Base-by-base conservation (phyloP, 176 grass and related monocot species). In the Sorghum bicolor region DNA sequence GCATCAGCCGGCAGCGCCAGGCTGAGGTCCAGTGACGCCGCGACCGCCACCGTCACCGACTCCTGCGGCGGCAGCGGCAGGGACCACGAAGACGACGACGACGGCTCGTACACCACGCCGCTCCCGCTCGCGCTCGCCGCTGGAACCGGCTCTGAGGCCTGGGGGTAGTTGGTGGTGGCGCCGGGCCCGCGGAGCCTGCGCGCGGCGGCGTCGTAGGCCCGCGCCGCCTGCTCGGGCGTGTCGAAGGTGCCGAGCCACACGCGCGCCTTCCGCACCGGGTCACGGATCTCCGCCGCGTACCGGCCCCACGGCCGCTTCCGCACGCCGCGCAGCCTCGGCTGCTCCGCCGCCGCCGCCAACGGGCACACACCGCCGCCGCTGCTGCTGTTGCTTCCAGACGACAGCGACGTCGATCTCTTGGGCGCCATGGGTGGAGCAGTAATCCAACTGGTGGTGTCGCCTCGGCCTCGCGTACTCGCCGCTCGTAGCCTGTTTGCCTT, bases 241-340 rank as follows among this genome's bases (percentile, higher is more conserved):
- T 95, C 91, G 80, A 93, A 98, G 58, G 95, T 98, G 68, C 95
- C 95, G 1, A 98, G 88, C 92, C 95, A 97, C 32, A 94, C 95
- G 20, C 95, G 90, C 0, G 83, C 83, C 85, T 92, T 94, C 65
- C 77, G 85, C 1, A 47, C 81, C 0, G 94, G 94, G 74, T 97
- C 92, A 0, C 94, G 87, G 80, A 94, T 97, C 86, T 97, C 94
- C 25, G 94, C 94, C 63, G 94, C 92, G 67, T 89, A 97, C 71
- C 90, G 63, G 19, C 94, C 94, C 94, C 94, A 97, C 1, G 94
- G 94, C 74, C 94, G 67, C 90, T 91, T 97, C 32, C 90, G 45
- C 26, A 97, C 95, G 8, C 95, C 95, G 82, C 95, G 92, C 43
- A 87, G 92, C 60, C 88, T 80, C 1, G 77, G 63, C 16, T n/a